Percentiles rank a stretch among this genome's conserved stretches.
phyloP scores from a whole-genome alignment of 192 early-diverging fungal species.

The Podila verticillata region DNA sequence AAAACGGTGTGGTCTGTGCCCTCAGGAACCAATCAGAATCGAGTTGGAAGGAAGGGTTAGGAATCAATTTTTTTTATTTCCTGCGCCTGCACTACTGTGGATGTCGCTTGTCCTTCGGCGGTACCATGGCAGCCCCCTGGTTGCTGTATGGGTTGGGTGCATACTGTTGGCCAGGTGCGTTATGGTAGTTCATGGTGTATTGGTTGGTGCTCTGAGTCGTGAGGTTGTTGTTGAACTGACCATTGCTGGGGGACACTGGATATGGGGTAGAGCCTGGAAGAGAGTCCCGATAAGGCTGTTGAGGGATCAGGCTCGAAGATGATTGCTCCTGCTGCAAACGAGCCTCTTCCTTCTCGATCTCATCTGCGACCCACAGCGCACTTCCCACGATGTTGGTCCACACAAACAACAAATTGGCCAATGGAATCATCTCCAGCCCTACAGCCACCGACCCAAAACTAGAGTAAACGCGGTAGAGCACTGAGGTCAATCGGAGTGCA shows the following conservation, averaged over 20 bases:
- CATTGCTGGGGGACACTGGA: background rate
- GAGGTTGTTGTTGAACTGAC: background rate
- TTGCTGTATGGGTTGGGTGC: background rate
- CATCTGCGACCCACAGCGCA: conserved; percentile 48
- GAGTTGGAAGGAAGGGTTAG: no score
- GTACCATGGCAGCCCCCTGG: conserved; percentile 13
- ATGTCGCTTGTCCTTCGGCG: conserved; percentile 20
- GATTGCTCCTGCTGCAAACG: conserved; percentile 14
- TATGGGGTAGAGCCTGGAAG: background rate
- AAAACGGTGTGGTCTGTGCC: no score
- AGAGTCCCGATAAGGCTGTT: background rate
- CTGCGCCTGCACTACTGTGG: background rate
- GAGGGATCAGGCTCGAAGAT: conserved; percentile 13
- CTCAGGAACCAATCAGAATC: no score
- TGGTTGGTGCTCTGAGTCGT: background rate
- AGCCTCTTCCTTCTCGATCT: conserved; percentile 27
- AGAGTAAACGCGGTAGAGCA: background rate
- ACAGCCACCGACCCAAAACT: conserved; percentile 63
- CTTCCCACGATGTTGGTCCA: conserved; percentile 75
- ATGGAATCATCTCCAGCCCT: conserved; percentile 66
- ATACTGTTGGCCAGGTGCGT: background rate
- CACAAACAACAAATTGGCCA: conserved; percentile 59
- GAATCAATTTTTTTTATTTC: no score
- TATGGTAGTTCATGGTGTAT: background rate
- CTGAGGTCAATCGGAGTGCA: no score